Percentiles rank a stretch among this genome's conserved stretches.
Conservation (phyloP, 1,139 yeast genomes). For the Pichia terricola region DNA sequence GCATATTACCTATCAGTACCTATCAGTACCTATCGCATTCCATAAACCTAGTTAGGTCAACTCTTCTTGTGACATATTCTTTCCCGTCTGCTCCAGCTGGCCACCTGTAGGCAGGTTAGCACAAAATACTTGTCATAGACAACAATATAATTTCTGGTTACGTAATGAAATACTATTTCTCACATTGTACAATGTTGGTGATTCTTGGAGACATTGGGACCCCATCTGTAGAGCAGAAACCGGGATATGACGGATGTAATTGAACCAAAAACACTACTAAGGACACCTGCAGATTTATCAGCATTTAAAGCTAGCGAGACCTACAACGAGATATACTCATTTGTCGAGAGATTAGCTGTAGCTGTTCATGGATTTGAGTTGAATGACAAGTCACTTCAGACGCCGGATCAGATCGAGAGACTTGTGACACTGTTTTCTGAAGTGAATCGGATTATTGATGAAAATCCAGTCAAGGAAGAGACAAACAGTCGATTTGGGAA, state of each 20-base stretch:
- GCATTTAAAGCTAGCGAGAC: conserved; percentile 51
- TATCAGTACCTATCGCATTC: too few species aligned
- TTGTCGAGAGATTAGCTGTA: conserved; percentile 49
- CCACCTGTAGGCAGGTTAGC: too few species aligned
- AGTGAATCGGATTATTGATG: conserved; percentile 36
- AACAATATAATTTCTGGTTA: too few species aligned
- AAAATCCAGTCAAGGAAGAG: conserved; percentile 61
- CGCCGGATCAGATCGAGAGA: conserved; percentile 24
- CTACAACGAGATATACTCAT: conserved; percentile 40
- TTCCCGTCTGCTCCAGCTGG: too few species aligned
- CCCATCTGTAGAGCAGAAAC: too few species aligned
- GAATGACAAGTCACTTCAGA: conserved; percentile 33
- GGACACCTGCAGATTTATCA: conserved; percentile 51
- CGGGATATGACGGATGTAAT: neutral
- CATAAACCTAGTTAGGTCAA: too few species aligned
- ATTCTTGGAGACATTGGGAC: too few species aligned
- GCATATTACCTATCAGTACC: too few species aligned
- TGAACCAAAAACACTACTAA: conserved; percentile 44
- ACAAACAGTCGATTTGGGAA: conserved; percentile 83
- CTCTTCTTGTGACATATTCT: too few species aligned
- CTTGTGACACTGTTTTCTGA: conserved; percentile 35
- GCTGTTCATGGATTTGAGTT: conserved; percentile 59
- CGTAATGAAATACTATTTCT: too few species aligned
- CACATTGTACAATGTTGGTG: too few species aligned
- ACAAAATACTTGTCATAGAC: too few species aligned